Evolutionary conservation across 768 basidiomycete genomes (phyloP).

Genomic region (Cantharellus cinnabarinus): DNA sequence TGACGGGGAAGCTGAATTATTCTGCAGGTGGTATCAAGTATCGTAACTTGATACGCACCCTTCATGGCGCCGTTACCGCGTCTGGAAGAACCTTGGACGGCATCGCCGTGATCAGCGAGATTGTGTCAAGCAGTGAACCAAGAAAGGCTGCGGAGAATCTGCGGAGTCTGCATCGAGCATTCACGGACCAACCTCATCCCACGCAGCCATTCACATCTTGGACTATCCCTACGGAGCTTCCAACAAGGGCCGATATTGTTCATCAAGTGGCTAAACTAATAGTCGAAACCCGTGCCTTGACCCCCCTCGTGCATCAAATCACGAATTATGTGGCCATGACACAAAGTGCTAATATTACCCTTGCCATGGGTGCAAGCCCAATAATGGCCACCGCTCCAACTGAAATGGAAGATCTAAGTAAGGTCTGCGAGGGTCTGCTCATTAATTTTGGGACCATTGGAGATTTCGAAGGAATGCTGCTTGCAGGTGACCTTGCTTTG

Average conservation of each 20-base stretch:
- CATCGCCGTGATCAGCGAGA: slow-evolving; percentile 76
- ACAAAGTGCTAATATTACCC: slow-evolving; percentile 76
- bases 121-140: slow-evolving; percentile 46
- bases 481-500: slow-evolving; percentile 30
- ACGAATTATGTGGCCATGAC: slow-evolving; percentile 78
- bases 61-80: slow-evolving; percentile 46
- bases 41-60: slow-evolving; percentile 48
- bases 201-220: background rate
- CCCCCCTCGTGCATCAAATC: slow-evolving; percentile 31
- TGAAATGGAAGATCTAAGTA: slow-evolving; percentile 65
- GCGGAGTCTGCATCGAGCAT: slow-evolving; percentile 23
- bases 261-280: background rate
- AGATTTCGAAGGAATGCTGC: slow-evolving; percentile 49
- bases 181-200: slow-evolving; percentile 13
- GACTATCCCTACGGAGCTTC: background rate
- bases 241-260: background rate
- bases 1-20: background rate
- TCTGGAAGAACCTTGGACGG: slow-evolving; percentile 48
- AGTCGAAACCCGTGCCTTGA: background rate
- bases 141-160: slow-evolving; percentile 28
- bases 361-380: slow-evolving; percentile 74
- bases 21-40: slow-evolving; percentile 70
- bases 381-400: slow-evolving; percentile 78
- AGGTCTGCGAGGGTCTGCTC: slow-evolving; percentile 44
- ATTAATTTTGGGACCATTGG: slow-evolving; percentile 74